A percentile compares a stretch with the other conserved stretches of the same genome.
Evolutionary conservation across 805 yeast genomes (phyloP).

Genomic region (Ogataea methanolica): DNA sequence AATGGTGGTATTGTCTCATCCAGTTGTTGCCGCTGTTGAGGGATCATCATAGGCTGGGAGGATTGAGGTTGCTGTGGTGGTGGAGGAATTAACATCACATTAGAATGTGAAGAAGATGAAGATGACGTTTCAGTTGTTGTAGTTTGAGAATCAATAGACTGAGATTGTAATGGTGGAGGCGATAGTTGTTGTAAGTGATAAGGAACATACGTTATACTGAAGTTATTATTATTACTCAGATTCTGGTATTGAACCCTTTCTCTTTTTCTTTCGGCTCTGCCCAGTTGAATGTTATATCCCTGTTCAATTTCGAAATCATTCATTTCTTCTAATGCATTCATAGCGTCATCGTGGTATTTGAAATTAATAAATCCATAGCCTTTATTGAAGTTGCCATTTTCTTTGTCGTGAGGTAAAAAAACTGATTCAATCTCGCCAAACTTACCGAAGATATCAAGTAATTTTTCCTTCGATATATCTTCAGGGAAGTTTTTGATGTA

Average conservation of each 20-base stretch:
- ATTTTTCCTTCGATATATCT: conserved; percentile 31
- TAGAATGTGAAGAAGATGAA: neutral
- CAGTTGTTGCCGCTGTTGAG: conserved; percentile 1
- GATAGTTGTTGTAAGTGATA: neutral
- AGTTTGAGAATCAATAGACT: neutral
- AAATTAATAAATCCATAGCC: conserved; percentile 56
- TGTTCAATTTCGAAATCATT: conserved; percentile 37
- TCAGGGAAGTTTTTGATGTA: conserved; percentile 50
- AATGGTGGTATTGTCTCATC: conserved; percentile 17
- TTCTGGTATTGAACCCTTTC: conserved; percentile 25
- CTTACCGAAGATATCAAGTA: conserved; percentile 38
- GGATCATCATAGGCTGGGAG: neutral
- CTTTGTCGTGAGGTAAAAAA: conserved; percentile 44
- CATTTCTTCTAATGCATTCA: conserved; percentile 44
- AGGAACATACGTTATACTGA: conserved; percentile 8
- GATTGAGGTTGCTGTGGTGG: neutral
- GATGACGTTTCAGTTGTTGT: neutral
- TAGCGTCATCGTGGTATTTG: conserved; percentile 42
- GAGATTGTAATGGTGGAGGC: neutral
- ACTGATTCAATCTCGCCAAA: conserved; percentile 47
- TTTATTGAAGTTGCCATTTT: conserved; percentile 23
- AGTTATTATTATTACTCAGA: conserved; percentile 11
- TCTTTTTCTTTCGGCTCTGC: conserved; percentile 41
- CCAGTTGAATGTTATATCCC: conserved; percentile 29
- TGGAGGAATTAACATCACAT: no score